These are phyloP conservation scores for Cyberlindnera mrakii DNA, from an alignment of 805 yeast species.

Conservation along the genomic window DNA sequence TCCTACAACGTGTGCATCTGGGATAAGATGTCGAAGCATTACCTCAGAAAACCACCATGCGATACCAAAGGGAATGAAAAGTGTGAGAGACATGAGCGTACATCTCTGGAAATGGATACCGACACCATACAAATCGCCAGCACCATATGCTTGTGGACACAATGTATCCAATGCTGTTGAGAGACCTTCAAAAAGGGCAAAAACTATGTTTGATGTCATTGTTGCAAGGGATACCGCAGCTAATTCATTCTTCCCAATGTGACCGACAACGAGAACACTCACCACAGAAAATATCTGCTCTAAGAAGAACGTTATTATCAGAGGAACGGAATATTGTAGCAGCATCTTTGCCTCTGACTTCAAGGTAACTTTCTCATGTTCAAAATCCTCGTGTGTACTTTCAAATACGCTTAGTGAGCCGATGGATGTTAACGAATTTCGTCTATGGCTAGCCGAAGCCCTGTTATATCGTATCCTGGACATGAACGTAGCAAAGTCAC, in stretches of 20 bases:
- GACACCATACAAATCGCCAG: slow-evolving; percentile 61
- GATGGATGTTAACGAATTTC: slow-evolving; percentile 17
- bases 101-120: slow-evolving; percentile 74
- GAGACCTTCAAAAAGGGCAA: slow-evolving; percentile 76
- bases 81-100: slow-evolving; percentile 39
- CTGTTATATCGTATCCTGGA: slow-evolving; percentile 17
- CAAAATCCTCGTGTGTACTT: slow-evolving; percentile 22
- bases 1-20: slow-evolving; percentile 45
- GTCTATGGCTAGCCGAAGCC: slow-evolving; percentile 4
- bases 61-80: slow-evolving; percentile 41
- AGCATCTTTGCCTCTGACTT: slow-evolving; percentile 30
- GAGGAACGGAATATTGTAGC: slow-evolving; percentile 44
- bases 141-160: slow-evolving; percentile 83
- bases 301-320: slow-evolving; percentile 49
- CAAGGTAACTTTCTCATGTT: slow-evolving; percentile 29
- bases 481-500: slow-evolving; percentile 18
- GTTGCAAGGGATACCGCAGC: slow-evolving; percentile 82
- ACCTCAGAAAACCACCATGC: slow-evolving; percentile 59
- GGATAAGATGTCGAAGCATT: slow-evolving; percentile 37
- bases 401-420: slow-evolving; percentile 19
- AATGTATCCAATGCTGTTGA: slow-evolving; percentile 78
- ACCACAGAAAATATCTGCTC: slow-evolving; percentile 54
- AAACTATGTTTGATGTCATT: slow-evolving; percentile 77
- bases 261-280: slow-evolving; percentile 69
- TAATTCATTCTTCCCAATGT: slow-evolving; percentile 68